phyloP scores from a whole-genome alignment of 2,329 filamentous ascomycete species.

The Diaporthe citrichinensis region DNA sequence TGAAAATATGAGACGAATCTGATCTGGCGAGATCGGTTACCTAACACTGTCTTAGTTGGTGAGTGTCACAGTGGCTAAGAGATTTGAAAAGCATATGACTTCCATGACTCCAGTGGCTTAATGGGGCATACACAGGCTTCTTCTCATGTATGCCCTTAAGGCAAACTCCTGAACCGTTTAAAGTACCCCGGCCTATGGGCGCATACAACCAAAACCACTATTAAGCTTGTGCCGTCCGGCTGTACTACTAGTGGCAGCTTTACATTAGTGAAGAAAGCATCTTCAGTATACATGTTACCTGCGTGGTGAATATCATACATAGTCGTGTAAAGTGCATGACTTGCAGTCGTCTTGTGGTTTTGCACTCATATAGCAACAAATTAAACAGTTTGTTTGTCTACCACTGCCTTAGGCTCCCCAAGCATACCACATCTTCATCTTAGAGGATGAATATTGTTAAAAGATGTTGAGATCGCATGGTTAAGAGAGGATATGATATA shows the following conservation, averaged over 20 bases:
- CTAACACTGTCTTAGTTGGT: too few relatives aligned
- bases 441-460: background rate
- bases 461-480: background rate
- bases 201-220: background rate
- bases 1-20: constrained; percentile 3
- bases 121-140: background rate
- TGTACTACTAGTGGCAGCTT: background rate
- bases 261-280: too few relatives aligned
- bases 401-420: background rate
- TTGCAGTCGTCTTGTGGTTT: background rate
- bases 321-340: background rate
- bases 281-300: background rate
- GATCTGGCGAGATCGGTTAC: background rate
- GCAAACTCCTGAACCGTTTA: too few relatives aligned
- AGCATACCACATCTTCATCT: background rate
- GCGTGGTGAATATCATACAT: too few relatives aligned
- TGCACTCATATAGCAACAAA: background rate
- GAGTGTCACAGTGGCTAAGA: background rate
- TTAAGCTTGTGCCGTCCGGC: background rate
- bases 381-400: background rate
- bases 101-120: background rate
- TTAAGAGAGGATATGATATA: background rate
- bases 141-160: background rate
- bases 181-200: background rate
- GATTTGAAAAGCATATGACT: background rate